Conservation (phyloP, 2,329 filamentous ascomycete genomes). For the Aquanectria penicillioides region DNA sequence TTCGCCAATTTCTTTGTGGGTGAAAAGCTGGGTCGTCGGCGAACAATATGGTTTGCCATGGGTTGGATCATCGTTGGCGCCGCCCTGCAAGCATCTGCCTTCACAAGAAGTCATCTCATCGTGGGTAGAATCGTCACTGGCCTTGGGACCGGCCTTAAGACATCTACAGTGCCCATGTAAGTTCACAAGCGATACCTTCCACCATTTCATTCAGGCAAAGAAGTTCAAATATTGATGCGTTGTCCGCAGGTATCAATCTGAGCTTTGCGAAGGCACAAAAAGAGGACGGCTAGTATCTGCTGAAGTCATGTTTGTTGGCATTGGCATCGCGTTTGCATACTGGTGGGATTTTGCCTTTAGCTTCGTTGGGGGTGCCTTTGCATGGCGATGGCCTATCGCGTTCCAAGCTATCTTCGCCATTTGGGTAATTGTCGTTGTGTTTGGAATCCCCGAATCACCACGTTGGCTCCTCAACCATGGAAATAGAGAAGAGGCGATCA, state of each 20-base stretch:
- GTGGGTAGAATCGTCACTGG: constrained; percentile 60
- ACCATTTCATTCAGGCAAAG: too few relatives aligned
- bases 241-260: constrained; percentile 35
- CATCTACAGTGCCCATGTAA: constrained; percentile 49
- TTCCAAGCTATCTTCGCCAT: constrained; percentile 48
- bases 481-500: constrained; percentile 48
- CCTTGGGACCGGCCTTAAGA: constrained; percentile 55
- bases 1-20: constrained; percentile 58
- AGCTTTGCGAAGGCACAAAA: constrained; percentile 58
- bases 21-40: constrained; percentile 58
- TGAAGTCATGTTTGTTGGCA: constrained; percentile 51
- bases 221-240: neutral
- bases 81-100: constrained; percentile 61
- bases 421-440: constrained; percentile 43
- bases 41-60: constrained; percentile 64
- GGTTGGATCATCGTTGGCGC: constrained; percentile 68
- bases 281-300: constrained; percentile 63
- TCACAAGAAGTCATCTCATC: constrained; percentile 57
- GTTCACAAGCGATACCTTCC: accelerated
- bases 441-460: constrained; percentile 52
- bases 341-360: constrained; percentile 52
- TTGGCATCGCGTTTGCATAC: constrained; percentile 51
- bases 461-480: constrained; percentile 52
- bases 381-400: constrained; percentile 38
- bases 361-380: constrained; percentile 36